These are phyloP conservation scores for Podaxis rugospora DNA, from an alignment of 768 basidiomycete species.

Conservation along the genomic window DNA sequence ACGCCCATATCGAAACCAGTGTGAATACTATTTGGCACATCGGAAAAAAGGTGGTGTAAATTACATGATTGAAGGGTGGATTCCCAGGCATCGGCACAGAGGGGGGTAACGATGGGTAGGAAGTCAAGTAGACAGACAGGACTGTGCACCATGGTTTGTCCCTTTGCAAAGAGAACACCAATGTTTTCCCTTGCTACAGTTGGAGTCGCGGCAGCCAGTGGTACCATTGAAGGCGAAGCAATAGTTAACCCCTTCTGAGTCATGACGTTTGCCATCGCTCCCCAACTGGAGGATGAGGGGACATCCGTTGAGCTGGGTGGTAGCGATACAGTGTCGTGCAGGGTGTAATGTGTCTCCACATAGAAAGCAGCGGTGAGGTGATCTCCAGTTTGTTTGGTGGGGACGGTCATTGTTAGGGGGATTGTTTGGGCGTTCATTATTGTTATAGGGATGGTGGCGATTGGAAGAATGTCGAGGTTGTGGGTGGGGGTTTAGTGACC, in stretches of 20 bases:
- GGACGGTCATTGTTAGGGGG: background rate
- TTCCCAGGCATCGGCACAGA: constrained; percentile 18
- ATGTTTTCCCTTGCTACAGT: constrained; percentile 5
- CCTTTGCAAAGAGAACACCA: constrained; percentile 17
- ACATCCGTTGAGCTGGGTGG: no score
- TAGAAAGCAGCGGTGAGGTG: no score
- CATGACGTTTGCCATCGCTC: background rate
- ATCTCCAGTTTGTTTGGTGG: no score
- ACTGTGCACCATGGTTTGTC: constrained; percentile 15
- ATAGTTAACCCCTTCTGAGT: constrained; percentile 8
- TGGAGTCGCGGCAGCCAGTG: background rate
- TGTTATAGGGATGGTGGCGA: no score
- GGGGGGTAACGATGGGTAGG: constrained; percentile 19
- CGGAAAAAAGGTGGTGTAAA: constrained; percentile 14
- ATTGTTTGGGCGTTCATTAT: background rate
- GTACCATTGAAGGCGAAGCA: constrained; percentile 16
- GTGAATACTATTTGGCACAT: constrained; percentile 19
- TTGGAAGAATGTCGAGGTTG: no score
- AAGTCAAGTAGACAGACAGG: constrained; percentile 14
- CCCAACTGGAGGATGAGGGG: no score
- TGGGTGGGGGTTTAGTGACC: background rate
- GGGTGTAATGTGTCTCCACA: no score
- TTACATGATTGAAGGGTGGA: constrained; percentile 3
- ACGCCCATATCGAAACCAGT: constrained; percentile 22
- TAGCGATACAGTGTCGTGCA: no score